Evolutionary conservation across 2,329 filamentous ascomycete species (phyloP).

Genomic region (Paecilomyces variotii): DNA sequence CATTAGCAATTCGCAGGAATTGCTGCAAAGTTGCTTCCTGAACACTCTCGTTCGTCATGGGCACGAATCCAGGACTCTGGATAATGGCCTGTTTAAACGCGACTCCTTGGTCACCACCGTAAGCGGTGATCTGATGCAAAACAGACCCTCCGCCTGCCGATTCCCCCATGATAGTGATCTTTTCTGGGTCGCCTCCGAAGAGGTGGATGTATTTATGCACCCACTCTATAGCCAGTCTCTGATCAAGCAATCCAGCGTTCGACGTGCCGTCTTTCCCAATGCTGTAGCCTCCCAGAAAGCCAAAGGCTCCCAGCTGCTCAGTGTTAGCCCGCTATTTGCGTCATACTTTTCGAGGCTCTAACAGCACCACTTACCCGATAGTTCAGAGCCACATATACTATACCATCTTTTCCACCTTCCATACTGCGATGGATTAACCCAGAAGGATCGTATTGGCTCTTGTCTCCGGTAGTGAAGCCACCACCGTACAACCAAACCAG

Average conservation of each 20-base stretch:
- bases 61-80: conserved; percentile 36
- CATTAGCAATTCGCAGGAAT: conserved; percentile 36
- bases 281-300: neutral
- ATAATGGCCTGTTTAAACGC: conserved; percentile 34
- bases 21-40: conserved; percentile 33
- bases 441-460: conserved; percentile 21
- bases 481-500: conserved; percentile 34
- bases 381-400: neutral
- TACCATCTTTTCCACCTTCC: conserved; percentile 13
- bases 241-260: neutral
- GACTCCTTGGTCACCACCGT: conserved; percentile 36
- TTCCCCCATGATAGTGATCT: conserved; percentile 21
- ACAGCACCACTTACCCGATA: neutral
- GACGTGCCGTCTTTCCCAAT: neutral
- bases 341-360: no score
- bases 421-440: conserved; percentile 32
- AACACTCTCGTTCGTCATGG: conserved; percentile 18
- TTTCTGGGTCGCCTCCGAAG: neutral
- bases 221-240: neutral
- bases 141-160: conserved; percentile 48
- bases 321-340: neutral
- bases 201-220: conserved; percentile 3
- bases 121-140: conserved; percentile 49
- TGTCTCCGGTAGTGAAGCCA: conserved; percentile 30
- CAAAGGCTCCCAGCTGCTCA: neutral